A percentile compares a stretch with the other conserved stretches of the same genome.
Conservation (phyloP, 305 asterid genomes). For the Rubia tinctorum region DNA sequence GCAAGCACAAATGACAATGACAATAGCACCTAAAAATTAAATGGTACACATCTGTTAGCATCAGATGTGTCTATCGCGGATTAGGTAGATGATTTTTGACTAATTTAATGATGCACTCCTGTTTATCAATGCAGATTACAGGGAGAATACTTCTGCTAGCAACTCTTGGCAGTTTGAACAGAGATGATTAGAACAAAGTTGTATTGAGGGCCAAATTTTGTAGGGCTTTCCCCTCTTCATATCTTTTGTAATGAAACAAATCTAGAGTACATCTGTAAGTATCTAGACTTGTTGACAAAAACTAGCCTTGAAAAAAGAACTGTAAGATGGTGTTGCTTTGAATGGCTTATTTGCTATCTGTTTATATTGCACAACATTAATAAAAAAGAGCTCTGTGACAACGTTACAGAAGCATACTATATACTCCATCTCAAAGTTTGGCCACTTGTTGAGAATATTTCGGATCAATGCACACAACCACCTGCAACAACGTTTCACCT, state of each 20-base stretch:
- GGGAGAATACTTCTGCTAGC: background rate
- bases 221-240: background rate
- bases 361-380: background rate
- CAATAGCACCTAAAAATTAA: background rate
- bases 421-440: constrained; percentile 14
- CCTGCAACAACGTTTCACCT: constrained; percentile 18
- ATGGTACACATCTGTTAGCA: background rate
- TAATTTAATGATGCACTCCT: background rate
- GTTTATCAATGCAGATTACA: background rate
- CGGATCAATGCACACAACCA: constrained; percentile 30
- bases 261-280: background rate
- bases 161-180: background rate
- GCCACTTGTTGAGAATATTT: constrained; percentile 15
- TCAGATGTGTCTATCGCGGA: background rate
- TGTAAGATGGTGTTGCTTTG: background rate
- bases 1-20: background rate
- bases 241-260: constrained; percentile 1
- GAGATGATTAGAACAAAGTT: background rate
- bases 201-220: background rate
- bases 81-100: background rate
- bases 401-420: background rate
- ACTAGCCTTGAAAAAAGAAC: background rate
- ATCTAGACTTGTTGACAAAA: background rate
- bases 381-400: background rate
- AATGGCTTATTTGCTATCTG: background rate